These are phyloP conservation scores for Epichloe sibirici DNA, from an alignment of 2,329 filamentous ascomycete species.

Conservation along the genomic window DNA sequence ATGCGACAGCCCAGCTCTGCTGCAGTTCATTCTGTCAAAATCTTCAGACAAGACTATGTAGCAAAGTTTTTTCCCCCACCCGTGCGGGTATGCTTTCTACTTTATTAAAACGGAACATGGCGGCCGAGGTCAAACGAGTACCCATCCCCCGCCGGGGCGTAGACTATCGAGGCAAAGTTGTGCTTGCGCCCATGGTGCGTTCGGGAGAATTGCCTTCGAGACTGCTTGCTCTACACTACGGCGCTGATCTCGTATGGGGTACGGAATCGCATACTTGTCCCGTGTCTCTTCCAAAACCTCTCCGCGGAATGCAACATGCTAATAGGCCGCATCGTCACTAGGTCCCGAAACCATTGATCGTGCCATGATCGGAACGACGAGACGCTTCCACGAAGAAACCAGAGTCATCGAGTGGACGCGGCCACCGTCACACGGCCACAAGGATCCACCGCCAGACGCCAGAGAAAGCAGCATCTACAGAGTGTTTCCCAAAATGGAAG, in stretches of 20 bases:
- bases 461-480: constrained; percentile 68
- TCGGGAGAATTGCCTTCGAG: constrained; percentile 92
- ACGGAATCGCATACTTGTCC: constrained; percentile 12
- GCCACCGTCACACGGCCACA: constrained; percentile 56
- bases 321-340: constrained; percentile 18
- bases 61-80: background rate
- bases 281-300: background rate
- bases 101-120: constrained; percentile 41
- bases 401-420: constrained; percentile 79
- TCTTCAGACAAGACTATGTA: constrained; percentile 8
- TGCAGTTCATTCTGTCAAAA: background rate
- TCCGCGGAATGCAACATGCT: background rate
- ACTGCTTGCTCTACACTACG: constrained; percentile 81
- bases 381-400: constrained; percentile 63
- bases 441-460: constrained; percentile 39
- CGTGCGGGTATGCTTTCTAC: constrained; percentile 19
- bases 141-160: constrained; percentile 80
- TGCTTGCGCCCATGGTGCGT: constrained; percentile 94
- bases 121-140: constrained; percentile 50
- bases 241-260: constrained; percentile 95
- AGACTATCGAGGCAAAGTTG: constrained; percentile 86
- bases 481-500: constrained; percentile 67
- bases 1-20: background rate
- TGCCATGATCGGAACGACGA: constrained; percentile 76
- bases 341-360: constrained; percentile 90